Base-by-base conservation (phyloP, 371 early-diverging fungal genomes). In the Blastocladiella emersonii region DNA sequence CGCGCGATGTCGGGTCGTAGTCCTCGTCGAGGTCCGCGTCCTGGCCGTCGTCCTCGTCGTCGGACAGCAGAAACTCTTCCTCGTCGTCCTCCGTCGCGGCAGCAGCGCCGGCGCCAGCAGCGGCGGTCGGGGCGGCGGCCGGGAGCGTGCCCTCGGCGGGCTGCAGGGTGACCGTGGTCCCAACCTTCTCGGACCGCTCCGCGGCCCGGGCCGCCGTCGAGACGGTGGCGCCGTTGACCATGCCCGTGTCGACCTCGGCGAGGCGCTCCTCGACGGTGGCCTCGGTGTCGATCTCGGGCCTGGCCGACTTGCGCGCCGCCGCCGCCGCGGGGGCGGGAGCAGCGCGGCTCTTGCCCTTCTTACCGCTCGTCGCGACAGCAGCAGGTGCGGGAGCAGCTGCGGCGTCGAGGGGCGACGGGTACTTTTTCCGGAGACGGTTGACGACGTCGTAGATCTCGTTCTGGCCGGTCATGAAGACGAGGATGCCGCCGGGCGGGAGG, bases 401-500 rank as follows among this genome's bases (percentile, higher is more conserved):
- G 56, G 62, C 51, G 10, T 25, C 57, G 13, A 34, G 59, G 21
- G 37, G 34, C 34, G 60, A 56, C 21, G 89, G 83, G 65, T 85
- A 92, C 71, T 78, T 78, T 63, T 77, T 75, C 39, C 83, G 78
- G 15, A 94, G 75, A 67, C 84, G 76, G 56, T 82, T 81, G 62
- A 86, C 85, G n/a, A 92, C 70, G 19, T 82, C 78, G 39, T 78
- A 83, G 35, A 95, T 91, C 71, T 96, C 96, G 37, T 85, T 85
- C 71, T 95, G 92, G 34, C 96, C 95, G 17, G 94, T 90, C 71
- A 94, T 68, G 69, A 95, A 95, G 15, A 92, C 85, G 48, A 95
- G 77, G 36, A 96, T 90, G 13, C 91, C 96, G 44, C 96, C 98
- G n/a, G 74, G 76, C 0, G 98, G 96, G 27, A 93, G 76, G 5